Conservation (phyloP, 78 protist species). For the Dictyostelium discoideum region DNA sequence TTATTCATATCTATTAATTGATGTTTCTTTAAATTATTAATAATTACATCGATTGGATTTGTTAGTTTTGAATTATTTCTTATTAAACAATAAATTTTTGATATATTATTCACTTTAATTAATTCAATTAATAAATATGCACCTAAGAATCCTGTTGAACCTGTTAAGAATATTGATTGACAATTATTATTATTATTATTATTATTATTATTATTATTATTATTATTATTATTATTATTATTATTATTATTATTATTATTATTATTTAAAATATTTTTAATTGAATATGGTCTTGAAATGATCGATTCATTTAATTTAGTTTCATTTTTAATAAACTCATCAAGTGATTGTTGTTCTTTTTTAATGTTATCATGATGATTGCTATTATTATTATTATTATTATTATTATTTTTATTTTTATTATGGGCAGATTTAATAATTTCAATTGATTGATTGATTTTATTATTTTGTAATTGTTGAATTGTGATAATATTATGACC, state of each 20-base stretch:
- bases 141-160: slow-evolving; percentile 46
- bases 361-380: too few relatives aligned
- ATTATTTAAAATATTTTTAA: neutral
- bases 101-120: neutral
- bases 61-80: neutral
- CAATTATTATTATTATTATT: too few relatives aligned
- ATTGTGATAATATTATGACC: neutral
- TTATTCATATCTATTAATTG: neutral
- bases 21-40: neutral
- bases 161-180: slow-evolving; percentile 31
- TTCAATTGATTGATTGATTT: neutral
- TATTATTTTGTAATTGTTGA: slow-evolving; percentile 6
- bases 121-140: neutral
- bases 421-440: neutral
- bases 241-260: neutral
- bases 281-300: neutral
- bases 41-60: neutral
- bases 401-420: too few relatives aligned
- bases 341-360: too few relatives aligned
- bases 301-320: too few relatives aligned
- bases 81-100: slow-evolving; percentile 35
- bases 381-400: too few relatives aligned
- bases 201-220: too few relatives aligned
- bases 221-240: too few relatives aligned
- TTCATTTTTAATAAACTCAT: too few relatives aligned